Base-by-base conservation (phyloP, 2,329 filamentous ascomycete species). In the Cytospora schulzeri region DNA sequence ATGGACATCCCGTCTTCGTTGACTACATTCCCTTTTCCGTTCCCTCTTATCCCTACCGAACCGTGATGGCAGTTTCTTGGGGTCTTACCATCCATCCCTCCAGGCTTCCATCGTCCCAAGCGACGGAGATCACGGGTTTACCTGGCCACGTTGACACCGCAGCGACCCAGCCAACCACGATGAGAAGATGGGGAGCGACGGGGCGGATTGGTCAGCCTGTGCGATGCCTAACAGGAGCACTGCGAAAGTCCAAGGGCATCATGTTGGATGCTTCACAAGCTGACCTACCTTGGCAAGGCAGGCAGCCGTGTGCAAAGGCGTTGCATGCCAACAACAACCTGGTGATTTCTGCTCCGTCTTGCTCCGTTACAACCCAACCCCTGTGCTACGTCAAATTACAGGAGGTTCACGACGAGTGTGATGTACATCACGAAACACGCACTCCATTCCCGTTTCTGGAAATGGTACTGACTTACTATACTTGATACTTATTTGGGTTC, bases 1-100 rank as follows among this genome's bases (percentile, higher is more conserved):
- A 62, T 62, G 60, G 48, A 38, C 29, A 54, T 38, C 60, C 38
- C 9, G 24, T 56, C 50, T 38, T 50, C 22, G 55, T 31, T 38
- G 38, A 56, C 29, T 24, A 48, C 19, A 48, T 19, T 22, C 6
- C n/a, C n/a, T n/a, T 24, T 26, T 35, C 52, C 41, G n/a, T 48
- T n/a, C 19, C 45, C n/a, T 11, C 9, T 48, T 24, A 12, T 14
- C 3, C 14, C n/a, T 48, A 5, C 5, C 45, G 45, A 48, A 48
- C 14, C n/a, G 45, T 24, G 41, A 48, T 24, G n/a, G 45, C 45
- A 48, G n/a, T 11, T 22, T 22, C 19, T n/a, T n/a, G 17, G 41
- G 19, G 41, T n/a, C 4, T 45, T 19, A n/a, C 19, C 9, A 8
- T 9, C 41, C 11, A 1, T 22, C 41, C 19, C 8, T 48, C 45